Conservation (phyloP, 2,329 filamentous ascomycete species). For the Seiridium cupressi region DNA sequence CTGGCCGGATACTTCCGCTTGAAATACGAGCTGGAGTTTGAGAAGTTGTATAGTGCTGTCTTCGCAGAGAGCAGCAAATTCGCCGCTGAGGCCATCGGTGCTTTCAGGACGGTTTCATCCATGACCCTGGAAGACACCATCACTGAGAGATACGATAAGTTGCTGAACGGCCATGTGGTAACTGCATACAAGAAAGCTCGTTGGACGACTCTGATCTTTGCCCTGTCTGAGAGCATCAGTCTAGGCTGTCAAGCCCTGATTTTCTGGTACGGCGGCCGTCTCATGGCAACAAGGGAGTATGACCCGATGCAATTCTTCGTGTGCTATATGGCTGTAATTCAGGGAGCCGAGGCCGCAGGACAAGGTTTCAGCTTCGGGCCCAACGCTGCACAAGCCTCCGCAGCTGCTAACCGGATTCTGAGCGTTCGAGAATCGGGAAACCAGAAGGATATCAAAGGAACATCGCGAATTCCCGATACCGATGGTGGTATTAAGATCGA, state of each 20-base stretch:
- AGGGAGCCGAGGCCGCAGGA: conserved; percentile 66
- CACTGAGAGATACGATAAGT: conserved; percentile 54
- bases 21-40: conserved; percentile 63
- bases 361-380: conserved; percentile 67
- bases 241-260: conserved; percentile 62
- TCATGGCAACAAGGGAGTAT: conserved; percentile 53
- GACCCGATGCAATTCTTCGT: conserved; percentile 47
- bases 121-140: conserved; percentile 70
- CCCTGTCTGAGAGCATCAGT: conserved; percentile 65
- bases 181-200: conserved; percentile 60
- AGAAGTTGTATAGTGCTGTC: conserved; percentile 64
- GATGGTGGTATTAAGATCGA: conserved; percentile 55
- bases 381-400: conserved; percentile 59
- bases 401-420: conserved; percentile 59
- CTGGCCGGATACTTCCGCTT: conserved; percentile 49
- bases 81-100: conserved; percentile 70
- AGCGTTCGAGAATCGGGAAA: conserved; percentile 42
- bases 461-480: conserved; percentile 38
- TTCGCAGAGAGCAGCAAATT: conserved; percentile 73
- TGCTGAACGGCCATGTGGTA: conserved; percentile 58
- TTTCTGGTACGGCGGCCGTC: conserved; percentile 65
- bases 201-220: conserved; percentile 64
- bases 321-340: conserved; percentile 64
- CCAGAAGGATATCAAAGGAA: conserved; percentile 28
- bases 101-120: conserved; percentile 70